These are phyloP conservation scores for Raphanus sativus DNA, from an alignment of 345 rosid species.

Conservation along the genomic window DNA sequence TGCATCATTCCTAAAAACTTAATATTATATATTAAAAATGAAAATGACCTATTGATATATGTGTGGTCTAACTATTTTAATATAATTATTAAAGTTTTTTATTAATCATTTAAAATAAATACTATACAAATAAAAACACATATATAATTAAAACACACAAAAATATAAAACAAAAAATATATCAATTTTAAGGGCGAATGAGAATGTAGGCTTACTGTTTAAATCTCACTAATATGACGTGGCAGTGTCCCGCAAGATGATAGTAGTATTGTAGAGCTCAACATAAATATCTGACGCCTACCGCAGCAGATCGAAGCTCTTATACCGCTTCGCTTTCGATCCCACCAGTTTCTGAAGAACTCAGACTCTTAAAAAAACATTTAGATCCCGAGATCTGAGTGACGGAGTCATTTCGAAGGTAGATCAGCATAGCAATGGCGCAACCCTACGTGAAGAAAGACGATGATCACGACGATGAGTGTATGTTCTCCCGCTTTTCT, in stretches of 20 bases:
- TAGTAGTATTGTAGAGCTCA: background rate
- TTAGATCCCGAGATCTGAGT: constrained; percentile 21
- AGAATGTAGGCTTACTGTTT: too few species aligned
- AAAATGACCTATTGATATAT: too few species aligned
- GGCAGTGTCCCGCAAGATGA: constrained; percentile 4
- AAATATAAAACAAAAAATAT: too few species aligned
- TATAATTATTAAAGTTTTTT: too few species aligned
- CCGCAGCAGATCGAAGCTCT: constrained; percentile 25
- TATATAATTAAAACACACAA: too few species aligned
- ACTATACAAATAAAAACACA: too few species aligned
- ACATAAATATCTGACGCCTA: background rate
- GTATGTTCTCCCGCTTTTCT: constrained; percentile 37
- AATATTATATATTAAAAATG: too few species aligned
- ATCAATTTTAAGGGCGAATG: too few species aligned
- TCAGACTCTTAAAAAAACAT: background rate
- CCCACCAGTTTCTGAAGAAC: constrained; percentile 7
- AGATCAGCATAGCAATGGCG: constrained; percentile 58
- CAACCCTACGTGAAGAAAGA: constrained; percentile 95
- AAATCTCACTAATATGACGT: constrained; percentile 1
- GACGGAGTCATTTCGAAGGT: constrained; percentile 22
- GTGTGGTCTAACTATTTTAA: too few species aligned
- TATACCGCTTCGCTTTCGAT: constrained; percentile 2
- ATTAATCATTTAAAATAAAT: too few species aligned
- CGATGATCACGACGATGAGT: constrained; percentile 98
- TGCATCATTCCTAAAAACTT: too few species aligned